Evolutionary conservation across 768 basidiomycete genomes (phyloP).

Genomic region (Cystobasidium onofrii): DNA sequence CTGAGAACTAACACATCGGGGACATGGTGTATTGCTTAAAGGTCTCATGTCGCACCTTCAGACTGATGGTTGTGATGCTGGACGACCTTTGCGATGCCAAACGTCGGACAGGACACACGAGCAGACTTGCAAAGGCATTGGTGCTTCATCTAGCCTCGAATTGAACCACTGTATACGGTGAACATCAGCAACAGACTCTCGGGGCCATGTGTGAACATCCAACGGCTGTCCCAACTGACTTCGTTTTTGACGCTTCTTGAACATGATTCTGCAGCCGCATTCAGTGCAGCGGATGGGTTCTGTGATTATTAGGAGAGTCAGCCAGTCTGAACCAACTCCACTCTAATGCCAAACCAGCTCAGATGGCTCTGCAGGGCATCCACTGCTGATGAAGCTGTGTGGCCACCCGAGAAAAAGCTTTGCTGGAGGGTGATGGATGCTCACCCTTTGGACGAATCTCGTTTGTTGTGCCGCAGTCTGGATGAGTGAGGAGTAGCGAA

Average conservation of each 20-base stretch:
- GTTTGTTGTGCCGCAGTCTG: slow-evolving; percentile 33
- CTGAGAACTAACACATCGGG: neutral
- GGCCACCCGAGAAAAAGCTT: neutral
- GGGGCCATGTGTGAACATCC: neutral
- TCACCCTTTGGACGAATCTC: slow-evolving; percentile 29
- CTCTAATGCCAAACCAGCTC: no score
- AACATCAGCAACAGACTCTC: neutral
- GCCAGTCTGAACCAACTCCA: neutral
- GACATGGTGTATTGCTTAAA: no score
- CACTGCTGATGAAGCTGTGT: neutral
- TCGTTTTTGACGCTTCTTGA: slow-evolving; percentile 88
- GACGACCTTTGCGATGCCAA: no score
- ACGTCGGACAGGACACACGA: neutral
- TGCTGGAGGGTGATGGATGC: neutral
- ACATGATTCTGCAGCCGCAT: slow-evolving; percentile 97
- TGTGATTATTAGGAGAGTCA: neutral
- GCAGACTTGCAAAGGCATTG: neutral
- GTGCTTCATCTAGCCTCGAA: slow-evolving; percentile 24
- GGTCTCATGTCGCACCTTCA: no score
- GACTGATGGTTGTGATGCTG: no score
- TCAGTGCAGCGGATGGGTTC: slow-evolving; percentile 94
- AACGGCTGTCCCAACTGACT: slow-evolving; percentile 54
- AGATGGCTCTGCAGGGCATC: neutral
- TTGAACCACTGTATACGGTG: slow-evolving; percentile 20
- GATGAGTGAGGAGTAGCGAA: neutral